Evolutionary conservation across 352 stramenopile genomes (phyloP).

Genomic region (Blastocystis sp.): DNA sequence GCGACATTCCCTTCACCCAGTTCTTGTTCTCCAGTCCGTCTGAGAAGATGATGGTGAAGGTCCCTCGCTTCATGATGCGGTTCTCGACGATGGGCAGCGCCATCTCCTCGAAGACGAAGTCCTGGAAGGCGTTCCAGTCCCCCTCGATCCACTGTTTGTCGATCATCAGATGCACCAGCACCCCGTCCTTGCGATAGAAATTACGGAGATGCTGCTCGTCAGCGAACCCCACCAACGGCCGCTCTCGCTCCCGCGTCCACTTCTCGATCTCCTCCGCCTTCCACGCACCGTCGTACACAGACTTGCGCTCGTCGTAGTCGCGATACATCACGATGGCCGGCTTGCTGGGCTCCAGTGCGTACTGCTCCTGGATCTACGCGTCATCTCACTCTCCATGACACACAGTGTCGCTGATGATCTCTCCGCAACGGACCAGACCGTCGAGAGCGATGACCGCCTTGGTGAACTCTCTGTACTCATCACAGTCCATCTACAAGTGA

Average conservation of each 20-base stretch:
- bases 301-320: slow-evolving; percentile 59
- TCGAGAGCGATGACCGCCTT: slow-evolving; percentile 17
- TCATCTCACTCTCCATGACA: neutral
- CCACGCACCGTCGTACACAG: slow-evolving; percentile 18
- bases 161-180: slow-evolving; percentile 40
- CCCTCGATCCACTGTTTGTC: neutral
- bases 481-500: neutral
- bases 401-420: slow-evolving; percentile 53
- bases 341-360: neutral
- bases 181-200: slow-evolving; percentile 28
- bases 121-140: slow-evolving; percentile 3
- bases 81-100: neutral
- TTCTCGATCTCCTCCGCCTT: neutral
- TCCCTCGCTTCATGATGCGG: slow-evolving; percentile 10
- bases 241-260: neutral
- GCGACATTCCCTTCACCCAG: slow-evolving; percentile 4
- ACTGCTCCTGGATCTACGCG: slow-evolving; percentile 40
- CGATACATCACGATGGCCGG: slow-evolving; percentile 50
- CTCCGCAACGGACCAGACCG: neutral
- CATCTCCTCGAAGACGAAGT: slow-evolving; percentile 45
- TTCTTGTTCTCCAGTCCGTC: slow-evolving; percentile 30
- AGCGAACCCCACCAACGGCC: slow-evolving; percentile 28
- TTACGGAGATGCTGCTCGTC: neutral
- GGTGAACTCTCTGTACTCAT: slow-evolving; percentile 21
- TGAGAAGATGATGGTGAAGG: slow-evolving; percentile 46